These are phyloP conservation scores for Furcasterigmium furcatum DNA, from an alignment of 2,329 filamentous ascomycete genomes.

Conservation along the genomic window DNA sequence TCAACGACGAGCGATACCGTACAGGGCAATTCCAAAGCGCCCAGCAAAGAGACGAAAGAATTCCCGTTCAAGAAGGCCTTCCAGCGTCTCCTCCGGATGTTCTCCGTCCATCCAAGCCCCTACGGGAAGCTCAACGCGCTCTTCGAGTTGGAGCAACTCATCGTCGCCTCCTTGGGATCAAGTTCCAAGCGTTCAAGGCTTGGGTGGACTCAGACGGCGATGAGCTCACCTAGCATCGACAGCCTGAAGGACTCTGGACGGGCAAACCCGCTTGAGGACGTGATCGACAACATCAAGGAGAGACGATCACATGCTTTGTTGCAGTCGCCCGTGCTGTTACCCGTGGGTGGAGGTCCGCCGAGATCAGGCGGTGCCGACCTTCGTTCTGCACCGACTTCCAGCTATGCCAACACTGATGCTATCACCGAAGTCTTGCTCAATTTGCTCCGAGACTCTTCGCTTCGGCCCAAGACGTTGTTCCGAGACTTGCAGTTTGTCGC, in stretches of 20 bases:
- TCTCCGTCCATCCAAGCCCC: conserved; percentile 86
- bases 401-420: conserved; percentile 54
- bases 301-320: conserved; percentile 57
- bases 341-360: conserved; percentile 24
- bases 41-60: conserved; percentile 38
- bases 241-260: conserved; percentile 20
- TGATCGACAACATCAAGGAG: conserved; percentile 68
- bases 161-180: conserved; percentile 64
- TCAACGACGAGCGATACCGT: conserved; percentile 35
- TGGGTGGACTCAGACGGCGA: conserved; percentile 30
- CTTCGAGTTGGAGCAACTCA: conserved; percentile 78
- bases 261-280: conserved; percentile 56
- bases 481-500: conserved; percentile 76
- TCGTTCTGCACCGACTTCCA: conserved; percentile 10
- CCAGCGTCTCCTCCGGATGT: conserved; percentile 74
- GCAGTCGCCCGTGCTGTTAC: conserved; percentile 27
- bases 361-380: background rate
- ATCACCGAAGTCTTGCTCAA: conserved; percentile 65
- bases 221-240: conserved; percentile 22
- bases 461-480: conserved; percentile 78
- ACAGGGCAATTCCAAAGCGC: conserved; percentile 9
- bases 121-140: conserved; percentile 81
- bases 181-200: conserved; percentile 26
- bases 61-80: conserved; percentile 85
- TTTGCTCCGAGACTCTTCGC: conserved; percentile 63